A percentile compares a stretch with the other conserved stretches of the same genome.
phyloP scores from a whole-genome alignment of 257 asterid genomes.

The Avicennia marina region DNA sequence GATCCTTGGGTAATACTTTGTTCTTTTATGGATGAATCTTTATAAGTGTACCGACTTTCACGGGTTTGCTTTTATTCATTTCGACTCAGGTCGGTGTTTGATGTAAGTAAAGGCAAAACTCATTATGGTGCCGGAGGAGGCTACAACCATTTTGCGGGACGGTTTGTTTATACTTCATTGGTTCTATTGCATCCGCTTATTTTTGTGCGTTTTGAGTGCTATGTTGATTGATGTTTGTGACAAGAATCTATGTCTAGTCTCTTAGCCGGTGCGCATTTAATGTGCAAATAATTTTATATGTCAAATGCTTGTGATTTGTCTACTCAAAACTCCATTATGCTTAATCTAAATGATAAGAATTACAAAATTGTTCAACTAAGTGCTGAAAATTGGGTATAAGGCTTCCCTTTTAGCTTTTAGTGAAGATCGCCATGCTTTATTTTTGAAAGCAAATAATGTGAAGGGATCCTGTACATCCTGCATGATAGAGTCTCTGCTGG shows the following conservation, averaged over 20 bases:
- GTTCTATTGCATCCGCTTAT: neutral
- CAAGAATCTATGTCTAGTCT: too few relatives aligned
- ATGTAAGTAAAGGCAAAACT: slow-evolving; percentile 80
- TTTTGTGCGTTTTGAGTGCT: too few relatives aligned
- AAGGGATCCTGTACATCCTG: too few relatives aligned
- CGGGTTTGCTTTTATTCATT: neutral
- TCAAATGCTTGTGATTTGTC: neutral
- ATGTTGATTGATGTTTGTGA: too few relatives aligned
- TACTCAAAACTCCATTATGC: neutral
- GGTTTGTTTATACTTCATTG: slow-evolving; percentile 31
- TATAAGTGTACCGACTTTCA: neutral
- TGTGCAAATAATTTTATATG: neutral
- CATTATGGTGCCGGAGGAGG: slow-evolving; percentile 90
- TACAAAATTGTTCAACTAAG: neutral
- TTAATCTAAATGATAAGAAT: neutral
- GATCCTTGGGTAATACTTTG: slow-evolving; percentile 57
- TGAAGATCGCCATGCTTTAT: too few relatives aligned
- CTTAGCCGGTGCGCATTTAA: neutral
- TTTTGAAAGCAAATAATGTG: too few relatives aligned
- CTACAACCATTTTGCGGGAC: slow-evolving; percentile 79
- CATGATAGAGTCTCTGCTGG: too few relatives aligned
- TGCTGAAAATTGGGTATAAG: neutral
- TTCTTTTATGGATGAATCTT: neutral
- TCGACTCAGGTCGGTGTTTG: slow-evolving; percentile 74
- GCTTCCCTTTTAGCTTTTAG: too few relatives aligned